These are phyloP conservation scores for Bertia moriformis DNA, from an alignment of 2,329 filamentous ascomycete genomes.

Conservation along the genomic window DNA sequence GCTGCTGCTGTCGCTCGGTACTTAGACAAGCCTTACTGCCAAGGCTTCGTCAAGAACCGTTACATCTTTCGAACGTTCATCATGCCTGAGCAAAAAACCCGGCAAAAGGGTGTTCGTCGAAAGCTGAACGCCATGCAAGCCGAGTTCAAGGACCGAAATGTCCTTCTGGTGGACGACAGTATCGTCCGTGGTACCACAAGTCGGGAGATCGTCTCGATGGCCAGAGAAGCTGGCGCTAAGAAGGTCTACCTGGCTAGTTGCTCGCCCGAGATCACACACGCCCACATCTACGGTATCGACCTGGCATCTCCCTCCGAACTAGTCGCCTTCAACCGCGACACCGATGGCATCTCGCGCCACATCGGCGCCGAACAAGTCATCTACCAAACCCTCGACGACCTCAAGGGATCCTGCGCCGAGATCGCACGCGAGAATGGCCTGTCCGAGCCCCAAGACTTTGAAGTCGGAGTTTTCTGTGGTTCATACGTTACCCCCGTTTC, in stretches of 20 bases:
- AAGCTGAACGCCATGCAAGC: slow-evolving; percentile 60
- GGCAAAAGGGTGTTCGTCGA: slow-evolving; percentile 56
- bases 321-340: slow-evolving; percentile 50
- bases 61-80: slow-evolving; percentile 84
- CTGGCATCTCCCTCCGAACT: slow-evolving; percentile 54
- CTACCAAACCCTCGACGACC: slow-evolving; percentile 51
- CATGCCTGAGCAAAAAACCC: slow-evolving; percentile 49
- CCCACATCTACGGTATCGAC: slow-evolving; percentile 65
- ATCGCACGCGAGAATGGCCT: slow-evolving; percentile 32
- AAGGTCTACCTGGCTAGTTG: slow-evolving; percentile 62
- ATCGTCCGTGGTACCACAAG: slow-evolving; percentile 63
- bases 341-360: slow-evolving; percentile 44
- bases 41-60: slow-evolving; percentile 78
- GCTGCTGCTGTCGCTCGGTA: slow-evolving; percentile 63
- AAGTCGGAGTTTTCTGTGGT: slow-evolving; percentile 62
- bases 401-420: slow-evolving; percentile 50
- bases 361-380: slow-evolving; percentile 61
- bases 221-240: slow-evolving; percentile 56
- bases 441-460: slow-evolving; percentile 40
- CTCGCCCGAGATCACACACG: slow-evolving; percentile 56
- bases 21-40: slow-evolving; percentile 63
- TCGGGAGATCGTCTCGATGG: slow-evolving; percentile 60
- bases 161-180: slow-evolving; percentile 62
- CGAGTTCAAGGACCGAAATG: slow-evolving; percentile 56
- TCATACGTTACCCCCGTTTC: slow-evolving; percentile 58